Conservation (phyloP, 108 stramenopile species). For the Skeletonema tropicum region DNA sequence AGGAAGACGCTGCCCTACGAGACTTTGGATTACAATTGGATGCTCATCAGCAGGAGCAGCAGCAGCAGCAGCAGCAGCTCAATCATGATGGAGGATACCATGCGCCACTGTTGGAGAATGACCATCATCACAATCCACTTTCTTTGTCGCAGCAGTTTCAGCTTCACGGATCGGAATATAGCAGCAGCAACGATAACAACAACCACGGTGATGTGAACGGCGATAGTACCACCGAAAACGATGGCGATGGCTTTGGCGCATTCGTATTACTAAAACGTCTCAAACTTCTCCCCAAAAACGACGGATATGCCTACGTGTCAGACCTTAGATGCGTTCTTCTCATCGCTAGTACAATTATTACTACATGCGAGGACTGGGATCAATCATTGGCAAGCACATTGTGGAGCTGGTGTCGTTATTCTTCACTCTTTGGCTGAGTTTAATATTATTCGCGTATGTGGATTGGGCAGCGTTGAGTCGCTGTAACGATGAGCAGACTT, state of each 20-base stretch:
- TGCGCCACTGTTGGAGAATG: constrained; percentile 24
- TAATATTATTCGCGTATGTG: constrained; percentile 85
- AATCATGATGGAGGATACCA: constrained; percentile 5
- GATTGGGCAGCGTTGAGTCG: constrained; percentile 81
- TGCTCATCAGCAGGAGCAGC: background rate
- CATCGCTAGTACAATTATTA: constrained; percentile 90
- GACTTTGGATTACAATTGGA: constrained; percentile 29
- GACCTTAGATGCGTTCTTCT: constrained; percentile 91
- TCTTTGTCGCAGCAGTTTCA: constrained; percentile 2
- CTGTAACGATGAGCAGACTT: constrained; percentile 87
- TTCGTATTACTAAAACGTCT: constrained; percentile 72
- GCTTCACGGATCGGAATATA: background rate
- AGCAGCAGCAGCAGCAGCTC: background rate
- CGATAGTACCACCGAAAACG: background rate
- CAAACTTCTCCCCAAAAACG: constrained; percentile 53
- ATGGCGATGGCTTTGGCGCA: constrained; percentile 24
- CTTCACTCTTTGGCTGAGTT: constrained; percentile 87
- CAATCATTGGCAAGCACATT: constrained; percentile 83
- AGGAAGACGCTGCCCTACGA: constrained; percentile 20
- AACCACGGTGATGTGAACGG: background rate
- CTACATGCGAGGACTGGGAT: constrained; percentile 85
- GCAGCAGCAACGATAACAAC: background rate
- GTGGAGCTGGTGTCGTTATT: constrained; percentile 85
- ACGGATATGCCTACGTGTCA: constrained; percentile 74
- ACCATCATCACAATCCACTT: constrained; percentile 11